A percentile compares a stretch with the other conserved stretches of the same genome.
Conservation (phyloP, 805 yeast genomes). For the Wickerhamomyces subpelliculosus region DNA sequence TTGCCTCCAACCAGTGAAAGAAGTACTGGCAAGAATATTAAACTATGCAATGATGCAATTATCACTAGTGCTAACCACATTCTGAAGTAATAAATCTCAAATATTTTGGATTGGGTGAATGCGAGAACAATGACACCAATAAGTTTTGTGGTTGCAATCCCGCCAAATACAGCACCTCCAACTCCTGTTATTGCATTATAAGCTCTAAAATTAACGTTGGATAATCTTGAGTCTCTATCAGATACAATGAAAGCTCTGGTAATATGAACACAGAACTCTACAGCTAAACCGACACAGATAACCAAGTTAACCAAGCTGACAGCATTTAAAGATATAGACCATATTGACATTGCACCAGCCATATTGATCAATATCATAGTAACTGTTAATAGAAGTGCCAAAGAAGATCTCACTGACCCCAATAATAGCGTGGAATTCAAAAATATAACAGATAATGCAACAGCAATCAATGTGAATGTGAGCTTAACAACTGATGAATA, state of each 20-base stretch:
- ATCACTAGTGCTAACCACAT: slow-evolving; percentile 86
- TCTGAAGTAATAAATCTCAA: slow-evolving; percentile 85
- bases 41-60: slow-evolving; percentile 72
- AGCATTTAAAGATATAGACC: slow-evolving; percentile 78
- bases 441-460: slow-evolving; percentile 49
- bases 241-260: slow-evolving; percentile 59
- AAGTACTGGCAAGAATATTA: slow-evolving; percentile 71
- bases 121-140: slow-evolving; percentile 85
- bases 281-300: slow-evolving; percentile 90
- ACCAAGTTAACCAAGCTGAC: slow-evolving; percentile 82
- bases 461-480: slow-evolving; percentile 44
- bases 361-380: slow-evolving; percentile 60
- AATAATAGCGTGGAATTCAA: slow-evolving; percentile 47
- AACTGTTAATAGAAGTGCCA: slow-evolving; percentile 51
- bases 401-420: slow-evolving; percentile 60
- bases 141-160: slow-evolving; percentile 83
- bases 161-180: slow-evolving; percentile 89
- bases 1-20: slow-evolving; percentile 59
- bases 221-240: slow-evolving; percentile 28
- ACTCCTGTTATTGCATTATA: slow-evolving; percentile 62
- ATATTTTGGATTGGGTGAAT: slow-evolving; percentile 80
- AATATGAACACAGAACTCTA: slow-evolving; percentile 88
- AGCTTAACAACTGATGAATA: slow-evolving; percentile 59
- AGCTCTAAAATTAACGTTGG: slow-evolving; percentile 25
- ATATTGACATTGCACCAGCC: slow-evolving; percentile 72